Percentiles rank a stretch among this genome's conserved stretches.
phyloP scores from a whole-genome alignment of 2,329 filamentous ascomycete genomes.

The Scytalidium sp. region DNA sequence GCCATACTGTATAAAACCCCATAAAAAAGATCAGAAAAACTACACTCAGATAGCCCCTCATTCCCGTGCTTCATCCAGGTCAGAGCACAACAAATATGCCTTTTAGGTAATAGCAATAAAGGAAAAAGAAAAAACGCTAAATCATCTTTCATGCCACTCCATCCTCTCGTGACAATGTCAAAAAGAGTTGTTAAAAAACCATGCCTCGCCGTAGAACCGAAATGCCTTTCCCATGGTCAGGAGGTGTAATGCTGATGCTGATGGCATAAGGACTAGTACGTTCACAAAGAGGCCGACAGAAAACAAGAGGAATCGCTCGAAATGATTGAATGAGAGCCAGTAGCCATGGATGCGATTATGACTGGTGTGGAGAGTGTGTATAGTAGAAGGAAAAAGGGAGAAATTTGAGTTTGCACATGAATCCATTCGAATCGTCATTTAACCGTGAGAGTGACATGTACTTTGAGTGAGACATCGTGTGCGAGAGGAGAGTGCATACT shows the following conservation, averaged over 20 bases:
- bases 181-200: constrained; percentile 10
- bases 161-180: constrained; percentile 23
- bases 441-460: constrained; percentile 18
- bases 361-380: constrained; percentile 4
- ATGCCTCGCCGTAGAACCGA: constrained; percentile 11
- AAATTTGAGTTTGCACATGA: constrained; percentile 19
- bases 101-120: too few relatives aligned
- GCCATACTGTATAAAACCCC: constrained; percentile 9
- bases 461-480: not conserved
- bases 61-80: not conserved
- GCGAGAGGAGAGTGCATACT: not conserved
- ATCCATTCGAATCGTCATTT: constrained; percentile 19
- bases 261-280: constrained; percentile 10
- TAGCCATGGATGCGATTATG: constrained; percentile 9
- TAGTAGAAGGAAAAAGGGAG: constrained; percentile 13
- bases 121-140: constrained; percentile 6
- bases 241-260: constrained; percentile 13
- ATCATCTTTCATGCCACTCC: constrained; percentile 10
- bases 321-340: constrained; percentile 17
- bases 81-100: not conserved
- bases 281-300: constrained; percentile 9
- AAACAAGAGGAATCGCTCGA: constrained; percentile 24
- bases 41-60: not conserved
- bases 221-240: constrained; percentile 18
- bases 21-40: not conserved